phyloP scores from a whole-genome alignment of 345 rosid species.

The Citrus australasica region DNA sequence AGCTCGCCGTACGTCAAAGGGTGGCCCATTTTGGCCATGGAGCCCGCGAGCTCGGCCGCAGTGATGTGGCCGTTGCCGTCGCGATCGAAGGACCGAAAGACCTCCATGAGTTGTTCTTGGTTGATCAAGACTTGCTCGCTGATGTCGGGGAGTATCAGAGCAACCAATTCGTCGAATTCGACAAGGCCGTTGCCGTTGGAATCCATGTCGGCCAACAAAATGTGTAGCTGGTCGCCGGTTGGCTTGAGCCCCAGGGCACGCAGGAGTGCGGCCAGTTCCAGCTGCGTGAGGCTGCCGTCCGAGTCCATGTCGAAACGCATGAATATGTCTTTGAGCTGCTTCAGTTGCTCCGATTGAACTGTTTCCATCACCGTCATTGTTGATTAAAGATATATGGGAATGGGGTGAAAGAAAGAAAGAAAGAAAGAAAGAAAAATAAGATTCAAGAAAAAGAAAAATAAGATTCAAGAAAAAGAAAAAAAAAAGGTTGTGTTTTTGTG shows the following conservation, averaged over 20 bases:
- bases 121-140: slow-evolving; percentile 55
- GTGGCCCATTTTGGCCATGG: slow-evolving; percentile 85
- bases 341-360: slow-evolving; percentile 49
- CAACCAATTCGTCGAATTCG: slow-evolving; percentile 80
- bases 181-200: slow-evolving; percentile 75
- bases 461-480: neutral
- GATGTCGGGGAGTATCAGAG: slow-evolving; percentile 63
- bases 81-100: slow-evolving; percentile 59
- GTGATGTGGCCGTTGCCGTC: slow-evolving; percentile 73
- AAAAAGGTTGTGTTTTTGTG: too few species aligned
- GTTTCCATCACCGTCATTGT: slow-evolving; percentile 20
- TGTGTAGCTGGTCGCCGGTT: slow-evolving; percentile 67
- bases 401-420: neutral
- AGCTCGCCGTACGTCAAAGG: slow-evolving; percentile 69
- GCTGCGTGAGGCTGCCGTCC: slow-evolving; percentile 78
- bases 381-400: neutral
- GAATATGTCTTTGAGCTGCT: slow-evolving; percentile 81
- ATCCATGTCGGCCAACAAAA: slow-evolving; percentile 59
- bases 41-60: slow-evolving; percentile 70
- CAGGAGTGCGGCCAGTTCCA: slow-evolving; percentile 88
- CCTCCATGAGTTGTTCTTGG: slow-evolving; percentile 61
- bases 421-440: neutral
- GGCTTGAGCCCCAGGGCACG: slow-evolving; percentile 89
- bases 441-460: neutral
- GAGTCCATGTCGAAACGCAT: slow-evolving; percentile 85